Evolutionary conservation across 495 filamentous ascomycete genomes (phyloP).

Genomic region (Penicillium cosmopolitanum): DNA sequence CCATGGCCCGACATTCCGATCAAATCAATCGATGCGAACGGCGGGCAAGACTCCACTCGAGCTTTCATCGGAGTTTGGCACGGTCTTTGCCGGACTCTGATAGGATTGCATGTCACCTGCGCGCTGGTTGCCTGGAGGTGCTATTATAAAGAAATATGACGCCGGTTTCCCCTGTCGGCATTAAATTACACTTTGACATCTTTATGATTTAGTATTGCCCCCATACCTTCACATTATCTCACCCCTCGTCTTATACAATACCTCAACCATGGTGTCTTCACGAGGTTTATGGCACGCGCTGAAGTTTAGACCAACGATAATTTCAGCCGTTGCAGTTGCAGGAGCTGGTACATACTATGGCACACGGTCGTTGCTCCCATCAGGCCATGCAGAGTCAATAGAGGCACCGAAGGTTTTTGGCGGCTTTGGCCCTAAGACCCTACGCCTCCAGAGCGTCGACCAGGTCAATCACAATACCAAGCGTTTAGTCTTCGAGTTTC

Average conservation of each 20-base stretch:
- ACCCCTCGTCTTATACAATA: neutral
- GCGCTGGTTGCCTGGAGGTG: no score
- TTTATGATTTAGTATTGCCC: no score
- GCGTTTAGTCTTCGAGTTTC: constrained; percentile 63
- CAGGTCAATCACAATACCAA: constrained; percentile 69
- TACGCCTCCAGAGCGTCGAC: constrained; percentile 51
- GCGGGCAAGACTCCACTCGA: neutral
- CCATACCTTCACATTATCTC: no score
- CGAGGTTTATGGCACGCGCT: constrained; percentile 11
- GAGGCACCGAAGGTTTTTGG: constrained; percentile 26
- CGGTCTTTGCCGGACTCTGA: constrained; percentile 9
- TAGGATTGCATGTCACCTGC: neutral
- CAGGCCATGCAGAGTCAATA: constrained; percentile 29
- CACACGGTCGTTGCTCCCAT: constrained; percentile 18
- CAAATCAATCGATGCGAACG: neutral
- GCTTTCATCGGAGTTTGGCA: neutral
- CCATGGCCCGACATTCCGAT: constrained; percentile 1
- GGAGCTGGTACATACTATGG: constrained; percentile 28
- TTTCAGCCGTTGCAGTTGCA: constrained; percentile 11
- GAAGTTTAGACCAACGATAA: neutral
- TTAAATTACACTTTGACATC: no score
- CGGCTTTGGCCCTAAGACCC: constrained; percentile 26
- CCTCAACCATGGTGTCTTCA: constrained; percentile 4
- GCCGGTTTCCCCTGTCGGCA: no score
- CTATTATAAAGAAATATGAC: no score